Percentiles rank a stretch among this genome's conserved stretches.
Evolutionary conservation across 108 stramenopile species (phyloP).

Genomic region (Conticribra weissflogii): DNA sequence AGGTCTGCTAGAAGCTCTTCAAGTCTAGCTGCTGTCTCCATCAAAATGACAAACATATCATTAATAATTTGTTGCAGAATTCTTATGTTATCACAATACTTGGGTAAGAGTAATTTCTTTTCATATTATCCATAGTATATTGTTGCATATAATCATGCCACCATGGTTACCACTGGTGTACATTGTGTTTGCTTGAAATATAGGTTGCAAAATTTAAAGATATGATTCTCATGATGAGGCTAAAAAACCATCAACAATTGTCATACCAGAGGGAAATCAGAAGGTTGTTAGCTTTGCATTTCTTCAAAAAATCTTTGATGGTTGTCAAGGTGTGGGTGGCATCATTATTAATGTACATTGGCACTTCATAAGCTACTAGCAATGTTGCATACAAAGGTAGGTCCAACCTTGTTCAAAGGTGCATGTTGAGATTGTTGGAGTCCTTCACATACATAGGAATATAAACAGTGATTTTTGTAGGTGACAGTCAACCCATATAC

Average conservation of each 20-base stretch:
- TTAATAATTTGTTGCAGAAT: not conserved
- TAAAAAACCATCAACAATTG: constrained; percentile 6
- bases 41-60: not conserved
- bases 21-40: too few relatives aligned
- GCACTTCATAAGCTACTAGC: constrained; percentile 17
- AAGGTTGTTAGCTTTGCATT: not conserved
- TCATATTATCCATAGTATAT: not conserved
- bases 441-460: not conserved
- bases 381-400: constrained; percentile 8
- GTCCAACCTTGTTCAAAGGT: not conserved
- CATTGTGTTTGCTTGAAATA: not conserved
- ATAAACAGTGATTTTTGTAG: not conserved
- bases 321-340: constrained; percentile 11
- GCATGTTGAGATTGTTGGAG: not conserved
- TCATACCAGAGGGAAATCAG: constrained; percentile 1
- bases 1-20: too few relatives aligned
- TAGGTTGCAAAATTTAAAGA: constrained; percentile 8
- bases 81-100: not conserved
- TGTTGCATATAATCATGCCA: not conserved
- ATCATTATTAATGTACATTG: constrained; percentile 42
- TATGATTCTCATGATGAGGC: constrained; percentile 20
- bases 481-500: not conserved
- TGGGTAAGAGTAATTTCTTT: not conserved
- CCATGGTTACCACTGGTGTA: constrained; percentile 6
- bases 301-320: constrained; percentile 3